Conservation (phyloP, 257 asterid genomes). For the Nicotiana attenuata region DNA sequence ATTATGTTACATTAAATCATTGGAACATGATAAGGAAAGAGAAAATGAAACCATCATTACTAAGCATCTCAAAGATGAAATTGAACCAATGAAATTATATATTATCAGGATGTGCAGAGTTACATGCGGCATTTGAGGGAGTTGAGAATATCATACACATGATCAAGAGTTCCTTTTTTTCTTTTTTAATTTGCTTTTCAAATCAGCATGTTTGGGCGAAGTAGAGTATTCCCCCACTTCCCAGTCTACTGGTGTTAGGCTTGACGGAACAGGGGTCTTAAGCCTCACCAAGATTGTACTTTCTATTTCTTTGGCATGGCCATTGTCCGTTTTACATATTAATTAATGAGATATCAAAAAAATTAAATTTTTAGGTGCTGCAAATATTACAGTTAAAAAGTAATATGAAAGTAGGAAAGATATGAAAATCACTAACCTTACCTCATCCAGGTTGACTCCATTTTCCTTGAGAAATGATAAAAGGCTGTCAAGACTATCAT, state of each 20-base stretch:
- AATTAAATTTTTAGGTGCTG: background rate
- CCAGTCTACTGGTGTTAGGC: background rate
- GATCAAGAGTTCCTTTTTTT: background rate
- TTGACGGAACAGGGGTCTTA: background rate
- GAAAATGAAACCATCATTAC: no score
- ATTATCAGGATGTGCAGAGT: no score
- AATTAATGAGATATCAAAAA: no score
- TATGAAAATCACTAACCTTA: slow-evolving; percentile 50
- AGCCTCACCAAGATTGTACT: background rate
- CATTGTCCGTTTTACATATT: background rate
- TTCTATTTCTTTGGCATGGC: background rate
- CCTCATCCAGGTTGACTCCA: slow-evolving; percentile 59
- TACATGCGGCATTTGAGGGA: no score
- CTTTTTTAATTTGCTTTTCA: background rate
- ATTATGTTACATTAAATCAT: no score
- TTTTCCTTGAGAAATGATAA: slow-evolving; percentile 58
- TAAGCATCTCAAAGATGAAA: no score
- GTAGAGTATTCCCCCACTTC: background rate
- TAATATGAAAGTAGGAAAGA: background rate
- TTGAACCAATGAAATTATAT: no score
- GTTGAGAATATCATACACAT: no score
- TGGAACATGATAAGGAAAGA: no score
- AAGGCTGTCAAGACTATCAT: slow-evolving; percentile 61
- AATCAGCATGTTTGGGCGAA: background rate
- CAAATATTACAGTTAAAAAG: background rate